Evolutionary conservation across 2,329 filamentous ascomycete species (phyloP).

Genomic region (Seiridium cupressi): DNA sequence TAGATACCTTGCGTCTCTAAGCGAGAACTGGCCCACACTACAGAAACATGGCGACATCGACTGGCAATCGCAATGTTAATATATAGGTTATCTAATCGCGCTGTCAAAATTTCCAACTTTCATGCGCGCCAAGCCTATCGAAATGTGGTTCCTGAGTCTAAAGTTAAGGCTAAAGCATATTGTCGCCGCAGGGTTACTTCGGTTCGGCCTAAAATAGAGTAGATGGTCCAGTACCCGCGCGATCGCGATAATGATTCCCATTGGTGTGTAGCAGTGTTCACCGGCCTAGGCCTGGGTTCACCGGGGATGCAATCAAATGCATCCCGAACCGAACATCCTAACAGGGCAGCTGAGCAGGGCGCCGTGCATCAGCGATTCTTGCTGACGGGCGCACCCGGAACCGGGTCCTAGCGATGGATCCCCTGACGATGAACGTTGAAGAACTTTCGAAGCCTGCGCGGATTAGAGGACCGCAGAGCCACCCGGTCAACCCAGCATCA

Average conservation of each 20-base stretch:
- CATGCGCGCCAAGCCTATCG: background rate
- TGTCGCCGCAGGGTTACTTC: background rate
- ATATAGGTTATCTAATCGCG: background rate
- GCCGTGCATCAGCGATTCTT: background rate
- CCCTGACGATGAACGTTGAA: background rate
- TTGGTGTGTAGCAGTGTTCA: background rate
- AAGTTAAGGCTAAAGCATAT: background rate
- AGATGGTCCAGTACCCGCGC: background rate
- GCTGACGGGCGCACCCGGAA: background rate
- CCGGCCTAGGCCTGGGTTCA: background rate
- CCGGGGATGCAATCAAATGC: conserved; percentile 1
- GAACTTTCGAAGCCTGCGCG: background rate
- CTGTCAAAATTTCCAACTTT: background rate
- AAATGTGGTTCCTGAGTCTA: background rate
- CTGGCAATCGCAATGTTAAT: background rate
- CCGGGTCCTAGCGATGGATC: background rate
- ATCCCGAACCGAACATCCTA: background rate
- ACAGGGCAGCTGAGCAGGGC: background rate
- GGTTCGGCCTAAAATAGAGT: background rate
- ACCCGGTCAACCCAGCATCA: background rate
- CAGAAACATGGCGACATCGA: no score
- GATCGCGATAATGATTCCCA: background rate
- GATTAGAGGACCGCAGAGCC: conserved; percentile 1
- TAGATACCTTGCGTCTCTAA: no score
- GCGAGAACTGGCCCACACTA: no score